Evolutionary conservation across 2,329 filamentous ascomycete genomes (phyloP).

Genomic region (Gremmenia infestans): DNA sequence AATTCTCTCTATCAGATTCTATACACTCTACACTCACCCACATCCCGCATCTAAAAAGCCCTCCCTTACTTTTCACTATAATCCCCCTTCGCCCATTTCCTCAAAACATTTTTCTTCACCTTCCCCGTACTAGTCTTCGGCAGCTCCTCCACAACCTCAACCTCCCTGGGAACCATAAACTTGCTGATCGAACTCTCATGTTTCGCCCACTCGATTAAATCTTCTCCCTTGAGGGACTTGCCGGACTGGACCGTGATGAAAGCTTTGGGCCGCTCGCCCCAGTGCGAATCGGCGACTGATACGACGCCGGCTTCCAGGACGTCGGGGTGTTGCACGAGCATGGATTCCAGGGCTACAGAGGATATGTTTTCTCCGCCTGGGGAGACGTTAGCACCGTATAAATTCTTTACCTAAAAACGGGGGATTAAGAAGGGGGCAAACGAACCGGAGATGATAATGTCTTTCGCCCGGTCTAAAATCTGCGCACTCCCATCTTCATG

Average conservation of each 20-base stretch:
- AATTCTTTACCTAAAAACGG: neutral
- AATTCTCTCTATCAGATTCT: no score
- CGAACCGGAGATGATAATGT: conserved; percentile 93
- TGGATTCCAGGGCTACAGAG: conserved; percentile 83
- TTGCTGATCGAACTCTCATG: conserved; percentile 73
- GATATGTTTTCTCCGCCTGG: conserved; percentile 94
- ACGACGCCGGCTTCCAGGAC: conserved; percentile 91
- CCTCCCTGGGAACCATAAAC: conserved; percentile 77
- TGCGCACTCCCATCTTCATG: conserved; percentile 86
- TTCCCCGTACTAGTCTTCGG: conserved; percentile 98
- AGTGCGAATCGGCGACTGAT: conserved; percentile 79
- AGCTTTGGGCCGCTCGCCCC: conserved; percentile 94
- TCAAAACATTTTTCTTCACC: conserved; percentile 87
- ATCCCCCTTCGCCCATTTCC: conserved; percentile 45
- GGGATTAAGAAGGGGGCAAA: conserved; percentile 9
- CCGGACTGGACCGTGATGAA: conserved; percentile 77
- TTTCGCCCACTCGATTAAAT: conserved; percentile 83
- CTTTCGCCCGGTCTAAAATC: conserved; percentile 90
- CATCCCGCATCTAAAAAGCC: neutral
- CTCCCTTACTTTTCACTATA: conserved; percentile 19
- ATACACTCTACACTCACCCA: no score
- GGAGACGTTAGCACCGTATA: conserved; percentile 4
- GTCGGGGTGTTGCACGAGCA: conserved; percentile 82
- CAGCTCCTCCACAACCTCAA: conserved; percentile 77
- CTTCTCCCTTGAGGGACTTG: conserved; percentile 54